Evolutionary conservation across 257 asterid genomes (phyloP), one percentile per base, ranked within the genome.

Genomic region (Verbascum thapsus): DNA sequence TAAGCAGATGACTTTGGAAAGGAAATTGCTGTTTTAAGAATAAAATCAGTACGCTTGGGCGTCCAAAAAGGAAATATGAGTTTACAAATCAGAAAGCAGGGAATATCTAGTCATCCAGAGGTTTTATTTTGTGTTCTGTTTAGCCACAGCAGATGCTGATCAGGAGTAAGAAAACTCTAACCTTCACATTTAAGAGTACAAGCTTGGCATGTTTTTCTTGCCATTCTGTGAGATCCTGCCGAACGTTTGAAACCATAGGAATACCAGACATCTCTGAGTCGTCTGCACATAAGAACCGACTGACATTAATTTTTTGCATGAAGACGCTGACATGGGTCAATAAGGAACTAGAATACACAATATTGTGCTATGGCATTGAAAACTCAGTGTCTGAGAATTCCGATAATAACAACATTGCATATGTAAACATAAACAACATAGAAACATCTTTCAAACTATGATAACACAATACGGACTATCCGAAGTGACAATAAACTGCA

Each of bases 221-320:
- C 90, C 91, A 92, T 76, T 85, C 88, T 40, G 95, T 85, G 63
- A 92, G 97, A 81, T 92, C 97, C 80, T 87, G 96, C 66, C 86
- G 81, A 64, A 92, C 80, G 79, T 89, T 89, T 66, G 99, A 80
- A 71, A 85, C 77, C 52, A 88, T 77, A 53, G 96, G 96, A 75
- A 82, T 73, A 70, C 85, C 85, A 50, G 96, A 83, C 73, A 83
- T 53, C 74, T 79, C 90, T 16, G 90, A 74, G 64, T 82, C 96
- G 58, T 85, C 99, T 92, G 90, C 84, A 57, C 43, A 75, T 58
- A 50, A 59, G 59, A 78, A 68, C 56, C 52, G 40, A 35, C 18
- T 43, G 37, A 62, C 5, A 34, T 74, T n/a, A 55, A 78, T 63
- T 30, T 43, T 41, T 35, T 52, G 64, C 70, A 58, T n/a, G 20